Percentiles rank a stretch among this genome's conserved stretches.
phyloP scores from a whole-genome alignment of 2,329 filamentous ascomycete species.

The Rutstroemia sp. region DNA sequence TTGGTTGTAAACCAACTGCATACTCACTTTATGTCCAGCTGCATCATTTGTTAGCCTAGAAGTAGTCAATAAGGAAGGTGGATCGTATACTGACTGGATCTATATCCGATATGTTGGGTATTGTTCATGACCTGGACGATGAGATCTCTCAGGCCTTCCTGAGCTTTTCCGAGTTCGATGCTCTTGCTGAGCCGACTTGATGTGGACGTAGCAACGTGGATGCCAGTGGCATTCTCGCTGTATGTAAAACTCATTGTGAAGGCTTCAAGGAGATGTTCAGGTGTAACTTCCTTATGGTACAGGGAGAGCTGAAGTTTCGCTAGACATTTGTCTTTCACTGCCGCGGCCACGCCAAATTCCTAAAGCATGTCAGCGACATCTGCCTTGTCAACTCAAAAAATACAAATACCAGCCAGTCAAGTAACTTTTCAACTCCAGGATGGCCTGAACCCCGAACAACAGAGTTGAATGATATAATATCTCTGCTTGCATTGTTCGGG shows the following conservation, averaged over 20 bases:
- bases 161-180: constrained; percentile 3
- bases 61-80: neutral
- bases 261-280: constrained; percentile 18
- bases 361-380: constrained; percentile 9
- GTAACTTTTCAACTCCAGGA: constrained; percentile 18
- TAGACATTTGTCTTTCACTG: constrained; percentile 18
- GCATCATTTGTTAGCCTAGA: neutral
- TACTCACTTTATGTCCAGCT: constrained; percentile 10
- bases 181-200: neutral
- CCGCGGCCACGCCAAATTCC: constrained; percentile 21
- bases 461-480: neutral
- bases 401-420: constrained; percentile 20
- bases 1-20: constrained; percentile 17
- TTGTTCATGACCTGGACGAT: neutral
- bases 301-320: constrained; percentile 22
- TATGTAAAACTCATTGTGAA: constrained; percentile 21
- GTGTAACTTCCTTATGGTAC: constrained; percentile 13
- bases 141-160: constrained; percentile 1
- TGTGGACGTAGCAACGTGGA: constrained; percentile 2
- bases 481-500: neutral
- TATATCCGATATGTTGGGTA: neutral
- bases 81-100: neutral
- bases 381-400: neutral
- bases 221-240: neutral
- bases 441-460: constrained; percentile 7